phyloP scores from a whole-genome alignment of 2,329 filamentous ascomycete species.

The Whalleya microplaca region DNA sequence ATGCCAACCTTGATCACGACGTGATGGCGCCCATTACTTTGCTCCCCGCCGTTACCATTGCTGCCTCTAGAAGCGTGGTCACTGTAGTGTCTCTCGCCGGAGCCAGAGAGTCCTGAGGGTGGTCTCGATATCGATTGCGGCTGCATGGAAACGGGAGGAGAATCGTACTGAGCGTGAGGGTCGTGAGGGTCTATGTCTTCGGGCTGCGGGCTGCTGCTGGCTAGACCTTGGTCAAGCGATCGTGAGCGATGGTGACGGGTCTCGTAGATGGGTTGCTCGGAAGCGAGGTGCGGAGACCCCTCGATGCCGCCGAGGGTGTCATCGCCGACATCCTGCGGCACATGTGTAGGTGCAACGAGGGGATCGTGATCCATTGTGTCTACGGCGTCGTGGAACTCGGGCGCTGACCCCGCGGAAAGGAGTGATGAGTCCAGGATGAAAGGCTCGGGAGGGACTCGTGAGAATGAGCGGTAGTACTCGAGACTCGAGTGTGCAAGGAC shows the following conservation, averaged over 20 bases:
- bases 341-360: constrained; percentile 28
- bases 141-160: constrained; percentile 49
- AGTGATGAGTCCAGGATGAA: constrained; percentile 56
- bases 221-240: constrained; percentile 54
- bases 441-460: neutral
- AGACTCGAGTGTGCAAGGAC: constrained; percentile 13
- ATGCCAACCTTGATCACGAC: constrained; percentile 99
- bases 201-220: constrained; percentile 34
- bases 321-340: constrained; percentile 45
- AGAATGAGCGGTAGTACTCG: constrained; percentile 1
- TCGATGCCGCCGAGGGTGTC: constrained; percentile 56
- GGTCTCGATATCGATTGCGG: constrained; percentile 55
- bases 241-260: constrained; percentile 50
- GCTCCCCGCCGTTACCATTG: constrained; percentile 39
- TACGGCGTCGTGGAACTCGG: constrained; percentile 57
- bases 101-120: constrained; percentile 56
- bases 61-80: constrained; percentile 51
- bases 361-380: constrained; percentile 55
- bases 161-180: constrained; percentile 48
- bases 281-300: constrained; percentile 46
- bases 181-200: constrained; percentile 48
- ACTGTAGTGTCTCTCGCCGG: constrained; percentile 45
- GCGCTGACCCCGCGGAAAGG: constrained; percentile 52
- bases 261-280: constrained; percentile 30
- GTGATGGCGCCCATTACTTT: constrained; percentile 61